These are phyloP conservation scores for Anisodus tanguticus DNA, from an alignment of 257 asterid genomes.

Conservation along the genomic window DNA sequence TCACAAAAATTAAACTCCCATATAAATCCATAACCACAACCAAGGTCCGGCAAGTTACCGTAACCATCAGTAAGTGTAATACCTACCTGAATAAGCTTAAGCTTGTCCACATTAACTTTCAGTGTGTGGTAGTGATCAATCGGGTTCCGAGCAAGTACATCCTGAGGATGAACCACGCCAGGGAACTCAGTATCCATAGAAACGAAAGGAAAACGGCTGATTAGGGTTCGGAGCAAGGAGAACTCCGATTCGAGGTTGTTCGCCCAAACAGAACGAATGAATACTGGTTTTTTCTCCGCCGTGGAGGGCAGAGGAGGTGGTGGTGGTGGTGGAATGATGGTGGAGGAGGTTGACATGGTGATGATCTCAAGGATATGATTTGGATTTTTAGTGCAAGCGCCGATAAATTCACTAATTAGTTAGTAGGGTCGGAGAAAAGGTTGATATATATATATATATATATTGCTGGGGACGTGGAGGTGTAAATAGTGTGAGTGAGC, in stretches of 20 bases:
- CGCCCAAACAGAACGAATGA: constrained; percentile 68
- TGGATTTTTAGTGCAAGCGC: not conserved
- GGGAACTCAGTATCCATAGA: constrained; percentile 91
- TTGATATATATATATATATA: no score
- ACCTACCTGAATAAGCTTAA: constrained; percentile 82
- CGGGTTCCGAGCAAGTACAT: constrained; percentile 48
- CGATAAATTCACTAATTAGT: no score
- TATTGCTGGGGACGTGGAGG: no score
- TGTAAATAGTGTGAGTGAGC: no score
- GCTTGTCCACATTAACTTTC: constrained; percentile 69
- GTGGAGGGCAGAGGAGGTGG: constrained; percentile 27
- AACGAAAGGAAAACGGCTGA: constrained; percentile 55
- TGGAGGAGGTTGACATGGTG: constrained; percentile 29
- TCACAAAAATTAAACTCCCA: constrained; percentile 85
- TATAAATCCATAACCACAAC: constrained; percentile 45
- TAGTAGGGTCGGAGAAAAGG: no score
- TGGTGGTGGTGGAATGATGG: constrained; percentile 33
- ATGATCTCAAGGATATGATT: not conserved
- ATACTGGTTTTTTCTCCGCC: constrained; percentile 33
- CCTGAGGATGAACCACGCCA: constrained; percentile 60
- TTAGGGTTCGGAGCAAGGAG: constrained; percentile 46
- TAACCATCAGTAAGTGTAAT: constrained; percentile 66
- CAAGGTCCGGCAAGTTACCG: constrained; percentile 70
- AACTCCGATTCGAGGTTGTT: constrained; percentile 59
- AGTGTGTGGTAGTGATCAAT: constrained; percentile 57